Evolutionary conservation across 495 filamentous ascomycete genomes (phyloP), one percentile per base, ranked within the genome.

Genomic region (Umbilicaria muhlenbergii): DNA sequence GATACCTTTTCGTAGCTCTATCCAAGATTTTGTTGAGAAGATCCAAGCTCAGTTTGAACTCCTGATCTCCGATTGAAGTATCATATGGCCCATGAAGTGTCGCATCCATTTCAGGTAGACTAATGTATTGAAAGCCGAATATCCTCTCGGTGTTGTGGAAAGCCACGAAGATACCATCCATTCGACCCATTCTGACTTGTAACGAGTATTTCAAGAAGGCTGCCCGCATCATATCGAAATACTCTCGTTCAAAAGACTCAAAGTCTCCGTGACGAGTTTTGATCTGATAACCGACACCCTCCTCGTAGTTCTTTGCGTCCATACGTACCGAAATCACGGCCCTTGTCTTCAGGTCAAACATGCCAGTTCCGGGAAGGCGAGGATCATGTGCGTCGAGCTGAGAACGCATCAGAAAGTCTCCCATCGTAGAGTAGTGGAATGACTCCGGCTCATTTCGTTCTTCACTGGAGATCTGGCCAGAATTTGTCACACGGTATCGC

Each of bases 131-230:
- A 61, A 99, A 99, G 0, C 91, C 91, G 56, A 99, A 99, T 36
- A 99, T 93, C 32, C 86, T 77, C 58, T 93, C 71, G 5, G 85
- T 79, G 53, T 99, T 99, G 63, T 99, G 91, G 58, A 78, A 96
- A 11, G 92, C 92, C n/a, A 95, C 84, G 51, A 95, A 96, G 39
- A 96, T 95, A 40, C 91, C 91, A 50, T 96, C 88, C 91, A 99
- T 99, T 16, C 92, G 78, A 21, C 91, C 91, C 70, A 96, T 86
- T 17, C 91, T 78, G 32, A 88, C 91, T 58, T 99, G 91, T 18
- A 99, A 68, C 5, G 87, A 93, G 57, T 99, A 99, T 53, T 96
- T 96, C 44, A 99, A 65, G 66, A 99, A 93, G 6, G 89, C 89
- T 2, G 85, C 73, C 31, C 91, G 74, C 44, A 93, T 89, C 89